Evolutionary conservation across 768 basidiomycete genomes (phyloP).

Genomic region (Leccinum longicurvipes): DNA sequence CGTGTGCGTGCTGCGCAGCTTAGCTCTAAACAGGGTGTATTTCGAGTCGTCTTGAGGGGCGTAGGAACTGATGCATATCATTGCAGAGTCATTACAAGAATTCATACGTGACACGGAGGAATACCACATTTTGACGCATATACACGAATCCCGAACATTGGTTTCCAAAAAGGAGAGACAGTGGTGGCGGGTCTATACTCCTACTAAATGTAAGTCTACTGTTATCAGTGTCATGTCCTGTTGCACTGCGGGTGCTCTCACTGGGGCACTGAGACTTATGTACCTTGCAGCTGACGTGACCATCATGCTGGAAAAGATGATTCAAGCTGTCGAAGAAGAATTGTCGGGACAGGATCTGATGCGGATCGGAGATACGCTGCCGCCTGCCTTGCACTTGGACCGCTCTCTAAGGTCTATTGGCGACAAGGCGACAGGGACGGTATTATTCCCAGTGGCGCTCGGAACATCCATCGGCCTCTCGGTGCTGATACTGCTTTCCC

Average conservation of each 20-base stretch:
- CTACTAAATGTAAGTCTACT: not conserved
- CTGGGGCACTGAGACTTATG: not conserved
- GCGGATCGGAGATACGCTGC: conserved; percentile 11
- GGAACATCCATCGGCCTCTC: conserved; percentile 10
- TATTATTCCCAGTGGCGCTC: conserved; percentile 11
- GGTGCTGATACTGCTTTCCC: not conserved
- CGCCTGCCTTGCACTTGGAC: conserved; percentile 23
- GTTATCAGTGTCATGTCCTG: not conserved
- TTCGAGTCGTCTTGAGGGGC: not conserved
- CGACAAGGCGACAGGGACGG: not conserved
- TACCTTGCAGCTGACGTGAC: conserved; percentile 11
- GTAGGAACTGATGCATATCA: not conserved
- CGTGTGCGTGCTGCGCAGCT: conserved; percentile 19
- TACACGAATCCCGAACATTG: not conserved
- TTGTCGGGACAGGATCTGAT: conserved; percentile 15
- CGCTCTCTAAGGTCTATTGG: not conserved
- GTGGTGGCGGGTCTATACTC: not conserved
- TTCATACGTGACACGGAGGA: not conserved
- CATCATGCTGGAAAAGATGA: conserved; percentile 19
- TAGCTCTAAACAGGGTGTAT: conserved; percentile 18
- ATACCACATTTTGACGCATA: not conserved
- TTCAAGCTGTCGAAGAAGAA: conserved; percentile 15
- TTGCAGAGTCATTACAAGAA: not conserved
- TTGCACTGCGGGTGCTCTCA: not conserved
- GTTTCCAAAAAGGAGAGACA: not conserved